phyloP scores from a whole-genome alignment of 2,329 filamentous ascomycete species.

The Thelonectria rubi region DNA sequence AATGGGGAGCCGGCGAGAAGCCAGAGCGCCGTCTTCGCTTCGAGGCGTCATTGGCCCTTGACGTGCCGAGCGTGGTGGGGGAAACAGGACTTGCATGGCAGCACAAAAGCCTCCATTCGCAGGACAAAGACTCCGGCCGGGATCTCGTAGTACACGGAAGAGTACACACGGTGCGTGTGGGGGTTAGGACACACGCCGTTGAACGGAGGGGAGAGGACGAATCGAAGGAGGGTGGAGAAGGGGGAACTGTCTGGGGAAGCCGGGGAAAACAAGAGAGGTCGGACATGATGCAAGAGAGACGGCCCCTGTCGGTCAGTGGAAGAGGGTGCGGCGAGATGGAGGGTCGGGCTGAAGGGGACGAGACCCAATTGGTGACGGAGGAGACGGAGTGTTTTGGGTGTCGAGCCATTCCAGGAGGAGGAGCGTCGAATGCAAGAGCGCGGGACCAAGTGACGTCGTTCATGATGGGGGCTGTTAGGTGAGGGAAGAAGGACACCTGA shows the following conservation, averaged over 20 bases:
- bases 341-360: conserved; percentile 2
- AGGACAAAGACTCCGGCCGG: conserved; percentile 1
- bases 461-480: background rate
- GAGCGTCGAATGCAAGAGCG: conserved; percentile 13
- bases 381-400: background rate
- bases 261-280: background rate
- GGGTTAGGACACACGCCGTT: background rate
- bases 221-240: conserved; percentile 6
- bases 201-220: background rate
- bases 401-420: conserved; percentile 13
- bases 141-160: background rate
- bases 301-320: conserved; percentile 4
- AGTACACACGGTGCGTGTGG: conserved; percentile 9
- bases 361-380: conserved; percentile 13
- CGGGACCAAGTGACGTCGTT: conserved; percentile 21
- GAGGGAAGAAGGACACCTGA: background rate
- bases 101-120: too few species aligned
- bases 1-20: conserved; percentile 1
- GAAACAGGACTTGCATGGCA: background rate
- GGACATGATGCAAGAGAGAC: too few species aligned
- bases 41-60: conserved; percentile 9
- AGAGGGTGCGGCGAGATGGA: background rate
- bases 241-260: conserved; percentile 29
- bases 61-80: conserved; percentile 1
- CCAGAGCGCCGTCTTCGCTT: background rate